phyloP scores from a whole-genome alignment of 2,329 filamentous ascomycete genomes.

The Fusarium sp. region DNA sequence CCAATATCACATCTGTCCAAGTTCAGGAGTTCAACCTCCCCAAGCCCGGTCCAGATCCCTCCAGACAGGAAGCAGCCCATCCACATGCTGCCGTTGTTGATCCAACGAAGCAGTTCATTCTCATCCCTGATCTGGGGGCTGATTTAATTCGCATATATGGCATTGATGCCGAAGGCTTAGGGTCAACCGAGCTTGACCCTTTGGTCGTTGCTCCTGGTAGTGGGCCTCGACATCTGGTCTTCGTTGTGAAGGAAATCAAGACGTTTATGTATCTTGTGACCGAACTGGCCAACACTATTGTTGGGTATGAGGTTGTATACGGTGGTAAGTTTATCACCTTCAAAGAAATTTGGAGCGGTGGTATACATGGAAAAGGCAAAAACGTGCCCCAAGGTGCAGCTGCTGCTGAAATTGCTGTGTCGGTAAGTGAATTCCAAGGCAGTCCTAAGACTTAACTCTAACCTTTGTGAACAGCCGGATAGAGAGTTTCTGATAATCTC shows the following conservation, averaged over 20 bases:
- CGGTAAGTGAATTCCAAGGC: slow-evolving; percentile 59
- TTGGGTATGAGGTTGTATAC: slow-evolving; percentile 69
- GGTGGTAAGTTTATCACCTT: slow-evolving; percentile 58
- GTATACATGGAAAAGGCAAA: slow-evolving; percentile 60
- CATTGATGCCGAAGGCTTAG: slow-evolving; percentile 59
- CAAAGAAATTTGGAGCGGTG: slow-evolving; percentile 60
- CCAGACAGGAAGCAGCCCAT: slow-evolving; percentile 69
- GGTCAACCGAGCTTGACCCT: slow-evolving; percentile 56
- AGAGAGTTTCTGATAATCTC: slow-evolving; percentile 74
- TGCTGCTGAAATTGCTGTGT: slow-evolving; percentile 69
- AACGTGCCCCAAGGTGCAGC: slow-evolving; percentile 57
- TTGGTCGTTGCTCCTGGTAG: slow-evolving; percentile 63
- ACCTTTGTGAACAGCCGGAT: slow-evolving; percentile 60
- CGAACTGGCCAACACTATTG: slow-evolving; percentile 70
- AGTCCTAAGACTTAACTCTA: background rate
- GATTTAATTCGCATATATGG: slow-evolving; percentile 71
- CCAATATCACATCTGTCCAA: slow-evolving; percentile 53
- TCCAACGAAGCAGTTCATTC: slow-evolving; percentile 71
- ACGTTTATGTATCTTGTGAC: slow-evolving; percentile 71
- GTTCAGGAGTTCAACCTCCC: slow-evolving; percentile 56
- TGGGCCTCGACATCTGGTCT: slow-evolving; percentile 75
- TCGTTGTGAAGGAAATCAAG: slow-evolving; percentile 59
- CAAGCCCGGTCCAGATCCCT: slow-evolving; percentile 54
- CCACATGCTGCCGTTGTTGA: slow-evolving; percentile 76
- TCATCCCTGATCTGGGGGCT: slow-evolving; percentile 75